Conservation (phyloP, 1,284 basidiomycete genomes). For the Spongiforma sp. region DNA sequence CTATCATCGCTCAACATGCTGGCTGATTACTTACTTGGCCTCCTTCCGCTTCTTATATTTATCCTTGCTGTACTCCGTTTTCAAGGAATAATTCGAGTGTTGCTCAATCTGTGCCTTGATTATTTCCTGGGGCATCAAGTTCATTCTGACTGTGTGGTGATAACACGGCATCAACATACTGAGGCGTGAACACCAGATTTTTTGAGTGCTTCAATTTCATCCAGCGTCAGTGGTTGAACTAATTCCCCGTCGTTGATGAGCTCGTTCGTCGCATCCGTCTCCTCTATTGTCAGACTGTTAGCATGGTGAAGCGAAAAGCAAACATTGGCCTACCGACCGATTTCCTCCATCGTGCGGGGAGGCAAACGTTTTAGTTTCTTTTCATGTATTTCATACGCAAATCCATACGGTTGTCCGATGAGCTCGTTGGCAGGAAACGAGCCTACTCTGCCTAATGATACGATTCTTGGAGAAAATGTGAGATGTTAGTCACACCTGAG, state of each 20-base stretch:
- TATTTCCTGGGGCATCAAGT: conserved; percentile 70
- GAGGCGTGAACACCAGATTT: conserved; percentile 76
- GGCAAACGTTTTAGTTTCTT: conserved; percentile 68
- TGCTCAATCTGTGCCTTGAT: conserved; percentile 91
- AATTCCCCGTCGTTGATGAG: conserved; percentile 83
- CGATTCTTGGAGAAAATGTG: conserved; percentile 48
- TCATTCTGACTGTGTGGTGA: conserved; percentile 6
- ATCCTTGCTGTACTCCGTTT: conserved; percentile 97
- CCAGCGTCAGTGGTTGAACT: conserved; percentile 78
- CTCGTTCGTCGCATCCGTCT: conserved; percentile 90
- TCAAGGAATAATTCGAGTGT: conserved; percentile 88
- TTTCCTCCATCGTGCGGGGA: conserved; percentile 70
- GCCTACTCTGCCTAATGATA: conserved; percentile 77
- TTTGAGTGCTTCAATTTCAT: conserved; percentile 84
- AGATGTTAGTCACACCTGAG: conserved; percentile 6
- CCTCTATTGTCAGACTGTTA: conserved; percentile 57
- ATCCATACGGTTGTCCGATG: conserved; percentile 74
- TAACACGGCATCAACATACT: conserved; percentile 46
- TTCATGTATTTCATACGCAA: conserved; percentile 76
- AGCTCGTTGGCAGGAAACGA: conserved; percentile 73
- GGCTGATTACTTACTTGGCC: conserved; percentile 72
- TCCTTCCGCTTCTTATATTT: conserved; percentile 96
- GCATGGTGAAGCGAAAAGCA: conserved; percentile 2
- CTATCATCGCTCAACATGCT: conserved; percentile 4
- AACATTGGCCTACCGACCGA: conserved; percentile 54